These are phyloP conservation scores for Leishmania braziliensis DNA, from an alignment of 208 protist species.

Conservation along the genomic window DNA sequence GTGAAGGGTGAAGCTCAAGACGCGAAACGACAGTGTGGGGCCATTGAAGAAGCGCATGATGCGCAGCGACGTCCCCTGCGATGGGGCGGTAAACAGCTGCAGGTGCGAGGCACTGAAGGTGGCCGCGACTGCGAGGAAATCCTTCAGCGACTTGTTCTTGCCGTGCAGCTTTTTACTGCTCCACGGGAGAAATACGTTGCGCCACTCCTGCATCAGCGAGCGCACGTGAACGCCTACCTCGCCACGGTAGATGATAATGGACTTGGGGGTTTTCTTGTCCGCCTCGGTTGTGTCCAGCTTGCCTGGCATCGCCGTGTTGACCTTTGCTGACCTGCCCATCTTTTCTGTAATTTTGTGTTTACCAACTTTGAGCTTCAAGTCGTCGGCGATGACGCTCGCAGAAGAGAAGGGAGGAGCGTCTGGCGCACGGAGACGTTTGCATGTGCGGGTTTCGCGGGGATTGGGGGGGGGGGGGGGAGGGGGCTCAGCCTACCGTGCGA, in stretches of 20 bases:
- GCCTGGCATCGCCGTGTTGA: slow-evolving; percentile 50
- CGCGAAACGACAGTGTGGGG: slow-evolving; percentile 88
- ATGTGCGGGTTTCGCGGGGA: not conserved
- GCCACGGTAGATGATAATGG: slow-evolving; percentile 91
- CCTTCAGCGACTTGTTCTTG: slow-evolving; percentile 90
- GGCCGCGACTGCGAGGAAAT: slow-evolving; percentile 82
- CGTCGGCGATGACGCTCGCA: not conserved
- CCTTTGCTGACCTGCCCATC: slow-evolving; percentile 27
- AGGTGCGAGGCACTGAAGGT: slow-evolving; percentile 85
- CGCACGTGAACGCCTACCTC: slow-evolving; percentile 82
- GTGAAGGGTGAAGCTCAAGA: slow-evolving; percentile 86
- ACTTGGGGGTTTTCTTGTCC: slow-evolving; percentile 88
- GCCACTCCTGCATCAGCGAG: slow-evolving; percentile 91
- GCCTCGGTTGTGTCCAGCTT: slow-evolving; percentile 87
- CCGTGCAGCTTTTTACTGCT: slow-evolving; percentile 89
- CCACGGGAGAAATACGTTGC: slow-evolving; percentile 89
- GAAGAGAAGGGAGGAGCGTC: not conserved
- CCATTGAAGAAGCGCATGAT: slow-evolving; percentile 93
- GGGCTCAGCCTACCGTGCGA: not conserved
- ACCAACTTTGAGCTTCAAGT: not conserved
- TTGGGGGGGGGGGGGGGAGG: not conserved
- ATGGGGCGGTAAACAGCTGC: slow-evolving; percentile 86
- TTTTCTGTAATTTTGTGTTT: not conserved
- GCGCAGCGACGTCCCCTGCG: slow-evolving; percentile 83
- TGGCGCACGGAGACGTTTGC: not conserved